Evolutionary conservation across 1,284 basidiomycete genomes (phyloP).

Genomic region (Chalciporus sp.): DNA sequence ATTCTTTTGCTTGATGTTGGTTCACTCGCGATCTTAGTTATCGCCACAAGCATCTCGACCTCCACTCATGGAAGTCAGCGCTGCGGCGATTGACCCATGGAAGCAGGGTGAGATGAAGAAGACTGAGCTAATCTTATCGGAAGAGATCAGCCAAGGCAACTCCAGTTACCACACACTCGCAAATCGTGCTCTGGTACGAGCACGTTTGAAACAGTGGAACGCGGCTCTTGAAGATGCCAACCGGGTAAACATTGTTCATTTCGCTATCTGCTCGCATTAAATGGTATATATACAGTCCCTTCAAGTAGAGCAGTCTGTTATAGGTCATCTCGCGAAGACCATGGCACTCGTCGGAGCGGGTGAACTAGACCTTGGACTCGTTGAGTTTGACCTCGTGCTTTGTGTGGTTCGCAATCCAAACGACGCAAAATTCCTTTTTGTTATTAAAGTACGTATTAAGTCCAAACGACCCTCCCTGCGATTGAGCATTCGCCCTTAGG

Average conservation of each 20-base stretch:
- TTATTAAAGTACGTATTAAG: not conserved
- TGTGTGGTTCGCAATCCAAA: not conserved
- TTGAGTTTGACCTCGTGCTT: not conserved
- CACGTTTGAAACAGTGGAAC: not conserved
- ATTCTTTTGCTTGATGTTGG: not conserved
- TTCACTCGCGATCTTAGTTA: not conserved
- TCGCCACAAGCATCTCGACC: not conserved
- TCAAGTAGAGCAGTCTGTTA: not conserved
- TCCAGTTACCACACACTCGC: not conserved
- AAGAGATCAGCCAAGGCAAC: not conserved
- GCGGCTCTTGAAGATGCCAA: not conserved
- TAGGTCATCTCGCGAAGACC: not conserved
- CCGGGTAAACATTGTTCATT: not conserved
- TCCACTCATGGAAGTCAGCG: not conserved
- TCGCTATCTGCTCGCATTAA: too few relatives aligned
- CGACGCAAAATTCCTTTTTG: not conserved
- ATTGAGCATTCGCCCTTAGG: not conserved
- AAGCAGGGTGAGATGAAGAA: not conserved
- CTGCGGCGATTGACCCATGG: not conserved
- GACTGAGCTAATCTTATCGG: not conserved
- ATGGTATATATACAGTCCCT: not conserved
- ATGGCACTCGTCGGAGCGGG: not conserved
- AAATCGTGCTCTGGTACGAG: not conserved
- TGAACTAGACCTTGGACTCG: not conserved
- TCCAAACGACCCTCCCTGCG: not conserved